Base-by-base conservation (phyloP, 2,329 filamentous ascomycete species). In the Orbilia quercus region DNA sequence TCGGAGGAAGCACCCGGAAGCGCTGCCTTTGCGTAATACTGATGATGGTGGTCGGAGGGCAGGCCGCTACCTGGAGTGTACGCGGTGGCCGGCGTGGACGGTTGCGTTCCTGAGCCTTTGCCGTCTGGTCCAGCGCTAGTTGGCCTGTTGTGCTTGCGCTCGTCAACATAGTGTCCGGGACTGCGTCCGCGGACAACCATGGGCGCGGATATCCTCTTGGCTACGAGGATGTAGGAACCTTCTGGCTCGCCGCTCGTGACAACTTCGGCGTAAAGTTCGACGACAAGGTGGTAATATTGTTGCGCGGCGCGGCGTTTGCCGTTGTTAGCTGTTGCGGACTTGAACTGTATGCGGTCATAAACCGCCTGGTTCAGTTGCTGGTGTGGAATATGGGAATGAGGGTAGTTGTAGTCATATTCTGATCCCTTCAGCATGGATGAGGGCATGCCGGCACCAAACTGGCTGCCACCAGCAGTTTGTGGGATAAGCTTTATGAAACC, bases 291-390 rank as follows among this genome's bases (percentile, higher is more conserved):
- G 78, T 96, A 96, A 80, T 92, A 96, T 77, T 96, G 93, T 79
- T 97, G 92, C 16, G 92, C 91, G 0, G 92, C 92, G 65, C 93
- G 85, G 76, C 93, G 86, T 80, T 96, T 96, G 50, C 92, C 92
- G 76, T 97, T 97, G 82, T 96, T 97, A 22, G 92, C 91, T 0
- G 92, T 96, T 0, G 93, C 92, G 76, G 91, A 91, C 80, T 96
- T 96, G 85, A 96, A 97, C 78, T 96, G 92, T 57, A 96, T 95
- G 9, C 93, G 88, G 79, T 96, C 92, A 79, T 96, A 97, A 0
- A 84, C 86, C 66, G 77, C 78, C 53, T 78, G 75, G 40, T 77
- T 77, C 22, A 76, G 73, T 22, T 64, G 72, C 36, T 79, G 77
- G 67, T 89, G 85, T n/a, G 84, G 83, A 6, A 76, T 62, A 28